Conservation (phyloP, 139 green algal genomes). For the Chlamydomonas sp. region DNA sequence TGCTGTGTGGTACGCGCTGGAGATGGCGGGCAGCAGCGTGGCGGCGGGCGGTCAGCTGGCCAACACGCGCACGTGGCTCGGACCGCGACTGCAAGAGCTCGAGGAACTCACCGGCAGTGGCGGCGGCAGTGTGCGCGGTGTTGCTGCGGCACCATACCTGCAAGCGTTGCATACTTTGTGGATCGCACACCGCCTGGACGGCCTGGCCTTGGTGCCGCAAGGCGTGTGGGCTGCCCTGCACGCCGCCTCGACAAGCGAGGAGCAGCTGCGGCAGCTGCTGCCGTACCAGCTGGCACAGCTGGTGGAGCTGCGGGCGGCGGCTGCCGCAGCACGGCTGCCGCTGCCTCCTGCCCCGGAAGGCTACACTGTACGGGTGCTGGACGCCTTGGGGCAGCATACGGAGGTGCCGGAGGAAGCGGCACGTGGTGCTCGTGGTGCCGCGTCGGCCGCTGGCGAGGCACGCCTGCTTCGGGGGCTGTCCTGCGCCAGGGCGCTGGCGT, state of each 20-base stretch:
- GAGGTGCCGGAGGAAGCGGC: too few species aligned
- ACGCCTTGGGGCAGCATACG: too few species aligned
- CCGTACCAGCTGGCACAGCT: conserved; percentile 16
- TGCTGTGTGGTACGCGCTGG: too few species aligned
- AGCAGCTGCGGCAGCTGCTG: not conserved
- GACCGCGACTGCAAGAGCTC: not conserved
- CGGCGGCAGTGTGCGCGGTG: not conserved
- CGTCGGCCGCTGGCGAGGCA: too few species aligned
- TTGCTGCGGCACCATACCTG: not conserved
- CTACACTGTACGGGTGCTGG: too few species aligned
- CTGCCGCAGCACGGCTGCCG: too few species aligned
- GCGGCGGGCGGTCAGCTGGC: too few species aligned
- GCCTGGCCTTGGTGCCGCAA: not conserved
- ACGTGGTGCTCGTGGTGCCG: too few species aligned
- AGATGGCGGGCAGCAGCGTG: too few species aligned
- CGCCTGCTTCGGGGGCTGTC: too few species aligned
- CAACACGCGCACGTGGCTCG: not conserved
- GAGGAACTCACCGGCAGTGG: not conserved
- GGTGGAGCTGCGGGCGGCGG: not conserved
- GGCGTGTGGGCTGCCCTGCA: not conserved
- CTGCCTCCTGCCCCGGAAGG: too few species aligned
- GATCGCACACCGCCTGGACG: not conserved
- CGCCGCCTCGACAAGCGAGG: not conserved
- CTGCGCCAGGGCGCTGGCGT: too few species aligned
- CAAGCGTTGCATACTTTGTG: not conserved